Percentiles rank a stretch among this genome's conserved stretches.
Conservation (phyloP, 257 asterid genomes). For the Leptodermis oblonga region DNA sequence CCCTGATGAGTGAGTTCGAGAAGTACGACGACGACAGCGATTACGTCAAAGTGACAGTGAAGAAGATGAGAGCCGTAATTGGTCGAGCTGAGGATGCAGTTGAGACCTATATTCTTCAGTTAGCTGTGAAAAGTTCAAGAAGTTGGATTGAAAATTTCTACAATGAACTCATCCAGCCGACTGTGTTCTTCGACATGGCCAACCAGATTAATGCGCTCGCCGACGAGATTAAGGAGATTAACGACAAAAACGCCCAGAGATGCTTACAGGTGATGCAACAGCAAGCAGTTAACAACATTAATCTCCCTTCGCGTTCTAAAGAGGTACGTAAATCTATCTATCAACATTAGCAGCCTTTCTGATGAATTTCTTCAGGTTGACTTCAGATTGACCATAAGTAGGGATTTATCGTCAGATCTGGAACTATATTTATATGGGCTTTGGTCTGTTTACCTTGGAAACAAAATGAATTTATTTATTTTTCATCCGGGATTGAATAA, state of each 20-base stretch:
- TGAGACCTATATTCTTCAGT: not conserved
- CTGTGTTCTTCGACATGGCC: not conserved
- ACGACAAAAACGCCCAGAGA: not conserved
- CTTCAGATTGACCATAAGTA: too few species aligned
- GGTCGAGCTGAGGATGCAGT: conserved; percentile 12
- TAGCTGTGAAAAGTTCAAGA: not conserved
- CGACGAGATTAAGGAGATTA: not conserved
- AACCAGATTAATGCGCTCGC: not conserved
- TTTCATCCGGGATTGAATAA: too few species aligned
- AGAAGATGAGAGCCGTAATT: not conserved
- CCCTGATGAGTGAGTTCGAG: not conserved
- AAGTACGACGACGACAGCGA: not conserved
- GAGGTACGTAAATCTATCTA: too few species aligned
- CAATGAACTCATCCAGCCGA: not conserved
- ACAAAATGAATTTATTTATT: too few species aligned
- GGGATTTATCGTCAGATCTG: too few species aligned
- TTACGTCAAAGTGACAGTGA: not conserved
- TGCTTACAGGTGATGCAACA: not conserved
- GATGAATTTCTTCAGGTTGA: too few species aligned
- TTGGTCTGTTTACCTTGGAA: too few species aligned
- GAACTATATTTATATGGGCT: too few species aligned
- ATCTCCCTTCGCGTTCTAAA: not conserved
- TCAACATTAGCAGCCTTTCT: too few species aligned
- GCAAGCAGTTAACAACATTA: not conserved
- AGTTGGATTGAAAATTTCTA: not conserved